Conservation (phyloP, 306 rosid species). For the Alnus rubra region DNA sequence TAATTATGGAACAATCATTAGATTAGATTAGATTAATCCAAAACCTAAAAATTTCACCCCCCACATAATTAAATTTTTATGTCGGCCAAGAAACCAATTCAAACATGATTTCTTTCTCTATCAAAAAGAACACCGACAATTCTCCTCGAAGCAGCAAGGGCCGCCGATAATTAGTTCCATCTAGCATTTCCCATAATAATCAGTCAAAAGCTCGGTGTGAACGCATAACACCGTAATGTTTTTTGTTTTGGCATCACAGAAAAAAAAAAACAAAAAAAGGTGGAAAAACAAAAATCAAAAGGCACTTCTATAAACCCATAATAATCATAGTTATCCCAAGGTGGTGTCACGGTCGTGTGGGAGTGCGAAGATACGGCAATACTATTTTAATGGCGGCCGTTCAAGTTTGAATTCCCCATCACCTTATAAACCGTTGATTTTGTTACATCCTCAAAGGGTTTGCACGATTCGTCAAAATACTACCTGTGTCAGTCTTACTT, state of each 20-base stretch:
- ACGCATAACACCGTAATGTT: not conserved
- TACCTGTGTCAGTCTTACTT: slow-evolving; percentile 18
- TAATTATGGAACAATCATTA: slow-evolving; percentile 5
- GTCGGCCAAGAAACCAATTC: slow-evolving; percentile 42
- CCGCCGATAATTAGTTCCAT: not conserved
- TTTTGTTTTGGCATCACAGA: not conserved
- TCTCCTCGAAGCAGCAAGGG: not conserved
- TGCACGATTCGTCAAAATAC: slow-evolving; percentile 19
- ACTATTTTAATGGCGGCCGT: slow-evolving; percentile 32
- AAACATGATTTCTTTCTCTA: slow-evolving; percentile 23
- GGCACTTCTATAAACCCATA: not conserved
- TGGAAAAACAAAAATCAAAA: not conserved
- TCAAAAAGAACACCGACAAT: not conserved
- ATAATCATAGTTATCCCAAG: not conserved
- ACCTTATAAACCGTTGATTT: slow-evolving; percentile 7
- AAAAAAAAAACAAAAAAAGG: not conserved
- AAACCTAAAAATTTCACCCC: too few relatives aligned
- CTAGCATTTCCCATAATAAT: too few relatives aligned
- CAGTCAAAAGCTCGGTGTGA: slow-evolving; percentile 24
- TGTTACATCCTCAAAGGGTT: not conserved
- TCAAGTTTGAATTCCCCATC: slow-evolving; percentile 26
- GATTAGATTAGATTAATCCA: slow-evolving; percentile 4
- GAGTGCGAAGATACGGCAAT: not conserved
- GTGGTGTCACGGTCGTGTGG: not conserved
- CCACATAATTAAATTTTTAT: not conserved